Evolutionary conservation across 148 eudicot genomes (phyloP).

Genomic region (Rhododendron simsii): DNA sequence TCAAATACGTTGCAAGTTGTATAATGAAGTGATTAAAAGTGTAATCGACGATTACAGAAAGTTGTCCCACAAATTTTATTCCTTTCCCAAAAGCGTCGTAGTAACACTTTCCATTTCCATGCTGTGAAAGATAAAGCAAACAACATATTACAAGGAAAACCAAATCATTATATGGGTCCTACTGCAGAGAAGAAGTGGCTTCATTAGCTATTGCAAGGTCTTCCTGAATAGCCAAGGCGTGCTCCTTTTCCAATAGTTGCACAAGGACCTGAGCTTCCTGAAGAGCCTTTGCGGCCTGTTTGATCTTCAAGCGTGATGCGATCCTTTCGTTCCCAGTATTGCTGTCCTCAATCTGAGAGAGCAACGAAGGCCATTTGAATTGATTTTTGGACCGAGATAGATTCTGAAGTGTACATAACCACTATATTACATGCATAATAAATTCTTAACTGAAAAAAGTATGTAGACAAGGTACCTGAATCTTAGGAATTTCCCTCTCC

Average conservation of each 20-base stretch:
- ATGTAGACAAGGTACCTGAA: conserved; percentile 36
- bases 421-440: neutral
- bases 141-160: neutral
- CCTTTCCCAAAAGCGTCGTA: neutral
- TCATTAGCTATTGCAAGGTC: neutral
- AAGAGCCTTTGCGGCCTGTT: neutral
- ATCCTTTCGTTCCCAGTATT: neutral
- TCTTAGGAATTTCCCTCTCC: conserved; percentile 47
- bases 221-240: neutral
- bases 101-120: too few species aligned
- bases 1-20: neutral
- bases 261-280: neutral
- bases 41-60: neutral
- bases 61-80: too few species aligned
- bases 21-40: neutral
- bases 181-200: neutral
- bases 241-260: neutral
- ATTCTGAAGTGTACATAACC: conserved; percentile 32
- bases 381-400: conserved; percentile 19
- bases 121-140: neutral
- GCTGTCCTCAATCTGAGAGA: neutral
- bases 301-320: neutral
- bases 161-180: neutral
- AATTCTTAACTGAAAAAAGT: neutral
- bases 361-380: neutral